A percentile compares a stretch with the other conserved stretches of the same genome.
phyloP scores from a whole-genome alignment of 257 asterid species.

The Solanum raphanifolium region DNA sequence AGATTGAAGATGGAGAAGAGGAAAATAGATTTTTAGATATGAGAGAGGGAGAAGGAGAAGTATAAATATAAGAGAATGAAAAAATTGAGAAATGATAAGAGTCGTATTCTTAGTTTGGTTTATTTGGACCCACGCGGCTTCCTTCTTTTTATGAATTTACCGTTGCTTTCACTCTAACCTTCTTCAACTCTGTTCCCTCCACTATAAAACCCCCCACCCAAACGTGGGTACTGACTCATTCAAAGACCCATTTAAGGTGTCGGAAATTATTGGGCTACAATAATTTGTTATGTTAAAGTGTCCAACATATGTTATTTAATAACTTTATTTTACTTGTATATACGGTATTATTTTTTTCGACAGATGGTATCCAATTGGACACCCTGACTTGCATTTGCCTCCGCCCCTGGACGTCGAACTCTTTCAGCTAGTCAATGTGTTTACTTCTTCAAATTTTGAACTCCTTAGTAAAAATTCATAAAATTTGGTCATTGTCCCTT shows the following conservation, averaged over 20 bases:
- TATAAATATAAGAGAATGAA: background rate
- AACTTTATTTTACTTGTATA: no score
- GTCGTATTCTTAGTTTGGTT: constrained; percentile 11
- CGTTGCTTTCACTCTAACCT: constrained; percentile 48
- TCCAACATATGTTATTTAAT: no score
- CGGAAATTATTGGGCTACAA: accelerated
- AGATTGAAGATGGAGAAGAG: background rate
- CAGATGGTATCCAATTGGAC: accelerated
- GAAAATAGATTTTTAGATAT: background rate
- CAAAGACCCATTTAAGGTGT: no score
- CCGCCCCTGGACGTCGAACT: background rate
- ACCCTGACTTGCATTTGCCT: background rate
- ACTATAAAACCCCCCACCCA: background rate
- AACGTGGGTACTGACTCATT: no score
- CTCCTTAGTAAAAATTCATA: no score
- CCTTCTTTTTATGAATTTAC: constrained; percentile 10
- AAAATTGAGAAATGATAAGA: constrained; percentile 5
- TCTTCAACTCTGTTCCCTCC: background rate
- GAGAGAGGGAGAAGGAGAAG: background rate
- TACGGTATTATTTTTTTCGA: accelerated
- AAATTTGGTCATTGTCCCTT: background rate
- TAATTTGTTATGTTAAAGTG: accelerated
- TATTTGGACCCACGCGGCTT: constrained; percentile 61
- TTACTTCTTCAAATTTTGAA: no score
- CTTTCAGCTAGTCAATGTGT: background rate